These are phyloP conservation scores for Trapa bicornis DNA, from an alignment of 345 rosid species.

Conservation along the genomic window DNA sequence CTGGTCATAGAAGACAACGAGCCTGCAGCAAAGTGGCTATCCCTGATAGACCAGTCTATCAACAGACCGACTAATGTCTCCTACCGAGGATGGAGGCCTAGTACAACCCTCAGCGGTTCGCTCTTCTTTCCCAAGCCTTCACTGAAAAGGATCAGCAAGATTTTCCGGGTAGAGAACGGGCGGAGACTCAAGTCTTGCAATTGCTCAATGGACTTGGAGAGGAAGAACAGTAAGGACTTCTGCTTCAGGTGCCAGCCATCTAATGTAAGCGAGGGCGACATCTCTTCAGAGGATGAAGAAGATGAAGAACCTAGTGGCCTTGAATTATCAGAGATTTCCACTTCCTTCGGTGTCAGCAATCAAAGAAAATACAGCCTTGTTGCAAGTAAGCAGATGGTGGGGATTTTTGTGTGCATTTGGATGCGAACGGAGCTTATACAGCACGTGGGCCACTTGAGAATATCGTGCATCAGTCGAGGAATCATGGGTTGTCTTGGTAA, in stretches of 20 bases:
- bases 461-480: slow-evolving; percentile 63
- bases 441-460: slow-evolving; percentile 61
- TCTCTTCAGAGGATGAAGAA: slow-evolving; percentile 58
- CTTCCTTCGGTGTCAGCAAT: slow-evolving; percentile 12
- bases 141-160: slow-evolving; percentile 61
- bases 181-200: slow-evolving; percentile 76
- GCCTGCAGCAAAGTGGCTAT: slow-evolving; percentile 88
- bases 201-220: slow-evolving; percentile 43
- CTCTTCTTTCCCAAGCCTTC: slow-evolving; percentile 74
- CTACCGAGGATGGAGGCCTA: slow-evolving; percentile 19
- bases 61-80: slow-evolving; percentile 32
- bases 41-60: slow-evolving; percentile 59
- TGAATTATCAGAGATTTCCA: slow-evolving; percentile 19
- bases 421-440: slow-evolving; percentile 71
- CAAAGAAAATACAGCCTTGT: slow-evolving; percentile 62
- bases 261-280: slow-evolving; percentile 30
- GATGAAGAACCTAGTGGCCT: slow-evolving; percentile 36
- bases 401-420: slow-evolving; percentile 87
- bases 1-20: slow-evolving; percentile 85
- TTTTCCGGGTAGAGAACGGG: slow-evolving; percentile 62
- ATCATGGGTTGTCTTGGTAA: slow-evolving; percentile 89
- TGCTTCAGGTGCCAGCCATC: slow-evolving; percentile 62
- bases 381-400: slow-evolving; percentile 92
- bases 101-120: slow-evolving; percentile 32
- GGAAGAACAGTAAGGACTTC: slow-evolving; percentile 48